Evolutionary conservation across 1,139 yeast genomes (phyloP), one percentile per base, ranked within the genome.

Genomic region (Taphrina communis): DNA sequence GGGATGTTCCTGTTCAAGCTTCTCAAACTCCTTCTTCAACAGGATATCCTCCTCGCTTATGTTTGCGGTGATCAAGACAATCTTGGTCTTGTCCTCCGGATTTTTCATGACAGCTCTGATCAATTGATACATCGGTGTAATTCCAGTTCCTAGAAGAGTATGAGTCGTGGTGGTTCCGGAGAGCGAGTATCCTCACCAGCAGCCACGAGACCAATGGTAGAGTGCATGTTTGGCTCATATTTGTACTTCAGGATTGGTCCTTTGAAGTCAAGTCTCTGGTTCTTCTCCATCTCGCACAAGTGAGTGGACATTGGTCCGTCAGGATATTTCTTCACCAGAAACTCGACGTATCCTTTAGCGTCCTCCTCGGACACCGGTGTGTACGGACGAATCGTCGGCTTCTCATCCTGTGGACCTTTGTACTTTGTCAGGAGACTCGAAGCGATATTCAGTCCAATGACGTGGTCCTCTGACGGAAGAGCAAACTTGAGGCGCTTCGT

Each of bases 171-270:
- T 6, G 3, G 2, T 41, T 14, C 17, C 1, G 35, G 5, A 6
- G 19, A 9, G 12, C 17, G 2, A 17, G 11, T 6, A 38, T 17
- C 6, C 21, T 56, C 3, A 77, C 99, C 99, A 75, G 97, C 99
- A 74, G 97, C 98, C 75, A 94, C 83, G 82, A 94, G 84, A 69
- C 89, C 89, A 76, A 95, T 85, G 73, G 86, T 83, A 75, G 89
- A 85, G 80, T 85, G 94, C 81, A 87, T 85, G 83, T 93, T 93
- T 75, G 94, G 89, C 76, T 85, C 85, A 93, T 96, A 91, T 78
- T 89, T 86, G 91, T 95, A 93, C 83, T 95, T 95, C 75, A 85
- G 84, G 75, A 92, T 85, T 74, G 99, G 99, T 53, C 99, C 99
- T 83, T 92, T 93, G 84, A 95, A 90, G 11, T 96, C 82, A 72